Percentiles rank a stretch among this genome's conserved stretches.
Evolutionary conservation across 2,329 filamentous ascomycete species (phyloP).

Genomic region (Phyllosticta citriasiana): DNA sequence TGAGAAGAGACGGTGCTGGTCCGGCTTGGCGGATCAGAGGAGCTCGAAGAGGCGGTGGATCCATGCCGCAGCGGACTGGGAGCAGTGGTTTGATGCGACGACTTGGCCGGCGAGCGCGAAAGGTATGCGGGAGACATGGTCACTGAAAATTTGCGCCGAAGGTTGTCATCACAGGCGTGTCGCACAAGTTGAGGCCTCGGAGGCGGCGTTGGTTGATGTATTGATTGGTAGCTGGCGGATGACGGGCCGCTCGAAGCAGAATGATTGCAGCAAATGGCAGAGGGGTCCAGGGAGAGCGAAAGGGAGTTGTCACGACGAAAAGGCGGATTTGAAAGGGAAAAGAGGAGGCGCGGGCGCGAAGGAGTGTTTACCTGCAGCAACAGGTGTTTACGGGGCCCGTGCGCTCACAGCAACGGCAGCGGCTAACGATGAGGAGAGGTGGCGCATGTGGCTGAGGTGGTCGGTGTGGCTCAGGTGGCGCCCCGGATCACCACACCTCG

Average conservation of each 20-base stretch:
- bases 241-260: not conserved
- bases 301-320: not conserved
- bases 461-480: no score
- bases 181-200: slow-evolving; percentile 3
- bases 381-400: not conserved
- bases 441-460: no score
- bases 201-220: not conserved
- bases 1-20: slow-evolving; percentile 65
- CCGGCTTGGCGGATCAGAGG: slow-evolving; percentile 47
- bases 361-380: not conserved
- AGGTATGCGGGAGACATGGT: slow-evolving; percentile 28
- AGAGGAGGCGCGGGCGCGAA: not conserved
- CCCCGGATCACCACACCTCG: not conserved
- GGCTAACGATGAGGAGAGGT: not conserved
- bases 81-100: slow-evolving; percentile 29
- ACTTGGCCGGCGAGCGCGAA: slow-evolving; percentile 24
- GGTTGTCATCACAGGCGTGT: slow-evolving; percentile 9
- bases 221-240: not conserved
- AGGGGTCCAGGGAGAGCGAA: not conserved
- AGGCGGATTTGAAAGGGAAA: not conserved
- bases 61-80: slow-evolving; percentile 48
- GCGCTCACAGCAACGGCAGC: not conserved
- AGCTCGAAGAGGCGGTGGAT: slow-evolving; percentile 62
- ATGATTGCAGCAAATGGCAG: not conserved
- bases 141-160: slow-evolving; percentile 5